Evolutionary conservation across 345 rosid genomes (phyloP).

Genomic region (Microthlaspi erraticum): DNA sequence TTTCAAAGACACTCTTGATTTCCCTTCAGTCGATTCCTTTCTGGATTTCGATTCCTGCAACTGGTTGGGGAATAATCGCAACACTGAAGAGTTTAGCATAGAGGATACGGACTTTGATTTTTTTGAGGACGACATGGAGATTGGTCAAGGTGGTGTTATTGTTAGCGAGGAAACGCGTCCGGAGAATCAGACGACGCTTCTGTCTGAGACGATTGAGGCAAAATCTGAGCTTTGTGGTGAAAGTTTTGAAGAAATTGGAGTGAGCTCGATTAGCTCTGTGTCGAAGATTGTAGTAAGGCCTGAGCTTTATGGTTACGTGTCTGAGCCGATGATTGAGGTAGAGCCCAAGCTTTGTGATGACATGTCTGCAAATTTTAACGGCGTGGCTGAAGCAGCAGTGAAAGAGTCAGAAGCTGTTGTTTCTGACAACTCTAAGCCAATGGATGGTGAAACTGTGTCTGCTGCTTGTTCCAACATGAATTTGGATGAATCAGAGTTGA

Average conservation of each 20-base stretch:
- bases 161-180: conserved; percentile 21
- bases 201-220: conserved; percentile 29
- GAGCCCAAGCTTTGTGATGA: conserved; percentile 32
- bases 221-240: conserved; percentile 29
- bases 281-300: conserved; percentile 25
- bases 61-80: conserved; percentile 54
- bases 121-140: conserved; percentile 42
- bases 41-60: conserved; percentile 68
- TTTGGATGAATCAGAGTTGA: conserved; percentile 46
- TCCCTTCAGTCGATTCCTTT: conserved; percentile 58
- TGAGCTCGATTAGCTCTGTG: conserved; percentile 29
- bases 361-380: conserved; percentile 1
- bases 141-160: conserved; percentile 39
- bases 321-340: conserved; percentile 33
- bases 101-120: conserved; percentile 51
- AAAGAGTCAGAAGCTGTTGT: conserved; percentile 16
- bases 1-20: conserved; percentile 43
- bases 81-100: conserved; percentile 29
- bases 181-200: conserved; percentile 14
- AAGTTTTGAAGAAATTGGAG: conserved; percentile 17
- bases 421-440: conserved; percentile 23
- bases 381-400: conserved; percentile 31
- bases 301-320: conserved; percentile 14
- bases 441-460: conserved; percentile 26
- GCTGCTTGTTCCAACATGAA: conserved; percentile 35